Evolutionary conservation across 345 rosid genomes (phyloP).

Genomic region (Kandelia obovata): DNA sequence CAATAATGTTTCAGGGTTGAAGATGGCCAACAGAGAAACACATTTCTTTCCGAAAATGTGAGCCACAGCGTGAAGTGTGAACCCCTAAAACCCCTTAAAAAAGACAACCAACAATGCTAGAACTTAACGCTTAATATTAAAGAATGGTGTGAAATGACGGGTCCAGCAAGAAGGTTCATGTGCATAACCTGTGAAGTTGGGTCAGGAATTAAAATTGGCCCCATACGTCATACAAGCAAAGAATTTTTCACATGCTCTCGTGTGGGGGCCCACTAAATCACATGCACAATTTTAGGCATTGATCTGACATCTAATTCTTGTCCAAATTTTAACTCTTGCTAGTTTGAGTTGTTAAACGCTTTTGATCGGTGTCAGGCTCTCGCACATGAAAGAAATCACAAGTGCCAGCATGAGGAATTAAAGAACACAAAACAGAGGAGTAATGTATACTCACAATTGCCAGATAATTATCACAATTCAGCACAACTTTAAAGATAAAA

Average conservation of each 20-base stretch:
- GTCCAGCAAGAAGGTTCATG: conserved; percentile 1
- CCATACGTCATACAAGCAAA: background rate
- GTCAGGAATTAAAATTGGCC: conserved; percentile 5
- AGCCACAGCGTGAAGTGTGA: too few relatives aligned
- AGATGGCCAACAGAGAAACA: too few relatives aligned
- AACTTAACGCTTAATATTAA: background rate
- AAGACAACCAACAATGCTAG: background rate
- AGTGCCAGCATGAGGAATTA: background rate
- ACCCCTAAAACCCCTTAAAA: background rate
- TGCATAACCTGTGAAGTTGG: background rate
- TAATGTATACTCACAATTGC: too few relatives aligned
- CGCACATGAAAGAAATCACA: background rate
- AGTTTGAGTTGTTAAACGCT: too few relatives aligned
- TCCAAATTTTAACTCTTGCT: background rate
- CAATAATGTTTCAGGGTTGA: too few relatives aligned
- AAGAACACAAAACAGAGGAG: background rate
- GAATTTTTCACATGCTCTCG: conserved; percentile 19
- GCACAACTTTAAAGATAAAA: conserved; percentile 15
- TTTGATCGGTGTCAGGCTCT: too few relatives aligned
- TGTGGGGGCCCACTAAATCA: conserved; percentile 25
- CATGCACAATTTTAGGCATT: conserved; percentile 16
- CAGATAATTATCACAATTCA: too few relatives aligned
- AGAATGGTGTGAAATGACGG: conserved; percentile 5
- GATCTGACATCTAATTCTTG: background rate
- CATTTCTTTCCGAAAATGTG: too few relatives aligned